Evolutionary conservation across 305 asterid genomes (phyloP).

Genomic region (Lippia alba): DNA sequence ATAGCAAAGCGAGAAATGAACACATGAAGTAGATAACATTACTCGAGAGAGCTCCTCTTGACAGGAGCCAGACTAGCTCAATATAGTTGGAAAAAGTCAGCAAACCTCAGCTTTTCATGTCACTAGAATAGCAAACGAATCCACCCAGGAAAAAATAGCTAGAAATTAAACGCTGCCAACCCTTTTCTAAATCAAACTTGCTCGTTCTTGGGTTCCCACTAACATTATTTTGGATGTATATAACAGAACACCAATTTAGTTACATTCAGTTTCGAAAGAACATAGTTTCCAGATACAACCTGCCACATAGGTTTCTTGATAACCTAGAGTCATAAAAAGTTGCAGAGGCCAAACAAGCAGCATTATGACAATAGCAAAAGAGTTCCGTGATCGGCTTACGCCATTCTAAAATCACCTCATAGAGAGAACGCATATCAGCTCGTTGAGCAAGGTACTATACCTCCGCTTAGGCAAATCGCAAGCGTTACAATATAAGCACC

Average conservation of each 20-base stretch:
- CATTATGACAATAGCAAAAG: conserved; percentile 4
- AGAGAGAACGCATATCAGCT: not conserved
- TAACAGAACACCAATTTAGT: conserved; percentile 14
- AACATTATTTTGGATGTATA: not conserved
- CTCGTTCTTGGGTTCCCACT: not conserved
- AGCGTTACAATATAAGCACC: conserved; percentile 6
- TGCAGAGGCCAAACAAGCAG: conserved; percentile 20
- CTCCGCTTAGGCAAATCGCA: conserved; percentile 18
- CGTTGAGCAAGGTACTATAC: conserved; percentile 8
- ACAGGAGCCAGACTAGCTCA: too few relatives aligned
- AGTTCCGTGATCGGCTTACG: not conserved
- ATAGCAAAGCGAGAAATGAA: too few relatives aligned
- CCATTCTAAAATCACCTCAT: conserved; percentile 2
- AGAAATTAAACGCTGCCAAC: conserved; percentile 2
- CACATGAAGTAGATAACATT: too few relatives aligned
- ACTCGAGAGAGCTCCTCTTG: too few relatives aligned
- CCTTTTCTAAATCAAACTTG: conserved; percentile 2
- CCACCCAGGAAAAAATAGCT: too few relatives aligned
- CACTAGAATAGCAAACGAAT: too few relatives aligned
- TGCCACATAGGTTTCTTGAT: conserved; percentile 27
- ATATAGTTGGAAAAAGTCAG: too few relatives aligned
- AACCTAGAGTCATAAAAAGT: not conserved
- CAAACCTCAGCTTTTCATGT: too few relatives aligned
- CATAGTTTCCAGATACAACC: not conserved
- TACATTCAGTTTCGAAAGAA: conserved; percentile 20